Base-by-base conservation (phyloP, 345 rosid genomes). In the Ailanthus altissimus region DNA sequence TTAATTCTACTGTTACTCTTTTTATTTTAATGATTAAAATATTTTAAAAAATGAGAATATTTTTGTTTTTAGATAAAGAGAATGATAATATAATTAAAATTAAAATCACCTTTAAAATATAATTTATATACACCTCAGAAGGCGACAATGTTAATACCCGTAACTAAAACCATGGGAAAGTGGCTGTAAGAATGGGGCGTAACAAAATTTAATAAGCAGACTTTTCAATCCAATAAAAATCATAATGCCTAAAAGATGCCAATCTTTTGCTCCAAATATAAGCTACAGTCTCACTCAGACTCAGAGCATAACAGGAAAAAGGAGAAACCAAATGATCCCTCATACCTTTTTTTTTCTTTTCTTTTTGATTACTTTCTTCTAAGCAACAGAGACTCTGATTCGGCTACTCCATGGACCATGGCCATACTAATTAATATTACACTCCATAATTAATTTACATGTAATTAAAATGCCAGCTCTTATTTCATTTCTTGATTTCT, bases 381-480 rank as follows among this genome's bases (percentile, higher is more conserved):
- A 38, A 65, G 58, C 57, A 80, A 75, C 42, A 75, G 38, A 53
- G 75, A 73, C 67, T 67, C 71, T 69, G 69, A 81, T 60, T 69
- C 70, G 8, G 43, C 75, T 50, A 50, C 49, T 5, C 46, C 18
- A 28, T 21, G 20, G 25, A 6, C 14, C 46, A 20, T 6, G 25
- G 53, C 50, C 13, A 46, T 32, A 67, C 5, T 69, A 69, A 28
- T 69, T 28, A 50, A 28, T 40, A 32, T 32, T 32, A 32, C 2
- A 32, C 38, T 32, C 3, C 38, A 32, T 32, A 32, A 32, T 32
- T 69, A 58, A 65, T 67, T 77, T 36, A 67, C 62, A 82, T 76
- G 36, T 76, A 72, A 42, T 75, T 13, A 40, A 38, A 63, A 47
- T 43, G 50, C 14, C 23, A 32, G 8, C n/a, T 59, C 49, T 47